Conservation (phyloP, 1,284 basidiomycete genomes). For the Pterulicium gracile region DNA sequence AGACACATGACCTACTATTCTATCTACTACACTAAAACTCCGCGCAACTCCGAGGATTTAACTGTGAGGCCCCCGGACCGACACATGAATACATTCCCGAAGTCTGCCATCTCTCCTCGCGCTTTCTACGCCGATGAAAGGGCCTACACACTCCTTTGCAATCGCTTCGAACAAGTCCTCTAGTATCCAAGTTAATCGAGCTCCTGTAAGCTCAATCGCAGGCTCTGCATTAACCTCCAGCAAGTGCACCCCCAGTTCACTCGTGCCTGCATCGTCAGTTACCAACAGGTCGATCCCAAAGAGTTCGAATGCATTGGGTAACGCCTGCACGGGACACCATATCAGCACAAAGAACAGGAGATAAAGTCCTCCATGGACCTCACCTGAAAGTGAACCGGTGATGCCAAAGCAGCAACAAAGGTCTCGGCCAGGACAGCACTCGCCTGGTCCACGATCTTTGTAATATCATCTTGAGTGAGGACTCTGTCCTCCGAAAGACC, state of each 20-base stretch:
- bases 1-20: too few species aligned
- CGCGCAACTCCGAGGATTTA: too few species aligned
- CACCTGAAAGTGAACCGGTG: conserved; percentile 84
- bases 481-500: conserved; percentile 11
- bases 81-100: not conserved
- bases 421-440: conserved; percentile 64
- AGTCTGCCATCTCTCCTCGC: not conserved
- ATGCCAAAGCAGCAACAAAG: conserved; percentile 79
- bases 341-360: too few species aligned
- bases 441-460: conserved; percentile 52
- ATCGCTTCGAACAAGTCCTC: conserved; percentile 74
- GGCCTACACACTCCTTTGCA: conserved; percentile 17
- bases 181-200: conserved; percentile 70
- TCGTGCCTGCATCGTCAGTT: conserved; percentile 29
- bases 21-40: too few species aligned
- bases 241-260: conserved; percentile 55
- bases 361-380: too few species aligned
- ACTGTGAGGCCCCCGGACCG: not conserved
- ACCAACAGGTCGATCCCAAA: conserved; percentile 91
- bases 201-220: conserved; percentile 89
- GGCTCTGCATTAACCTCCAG: conserved; percentile 94
- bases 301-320: conserved; percentile 92
- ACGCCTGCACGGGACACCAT: conserved; percentile 36
- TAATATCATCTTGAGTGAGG: conserved; percentile 35
- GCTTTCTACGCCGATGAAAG: not conserved